Evolutionary conservation across 116 monocot genomes (phyloP).

Genomic region (Iris pallida): DNA sequence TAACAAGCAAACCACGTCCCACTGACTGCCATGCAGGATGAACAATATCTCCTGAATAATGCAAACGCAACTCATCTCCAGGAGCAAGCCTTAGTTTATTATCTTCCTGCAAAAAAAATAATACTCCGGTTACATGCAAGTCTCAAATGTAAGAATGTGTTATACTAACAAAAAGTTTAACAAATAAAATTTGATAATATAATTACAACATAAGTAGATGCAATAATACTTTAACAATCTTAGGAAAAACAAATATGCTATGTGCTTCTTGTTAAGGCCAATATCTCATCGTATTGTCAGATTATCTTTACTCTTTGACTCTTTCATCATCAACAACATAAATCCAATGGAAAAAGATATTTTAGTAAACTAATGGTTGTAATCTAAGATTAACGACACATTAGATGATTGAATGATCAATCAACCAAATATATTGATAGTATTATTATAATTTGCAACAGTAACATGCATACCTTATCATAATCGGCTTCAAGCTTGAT

Average conservation of each 20-base stretch:
- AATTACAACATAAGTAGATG: too few species aligned
- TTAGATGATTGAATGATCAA: not conserved
- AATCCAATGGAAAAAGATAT: too few species aligned
- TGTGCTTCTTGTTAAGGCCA: slow-evolving; percentile 87
- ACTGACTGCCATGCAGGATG: slow-evolving; percentile 98
- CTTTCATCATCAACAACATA: slow-evolving; percentile 77
- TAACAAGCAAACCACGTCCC: slow-evolving; percentile 56
- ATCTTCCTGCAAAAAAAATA: slow-evolving; percentile 50
- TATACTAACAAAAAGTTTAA: too few species aligned
- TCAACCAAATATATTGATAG: too few species aligned
- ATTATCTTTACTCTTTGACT: slow-evolving; percentile 91
- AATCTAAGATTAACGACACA: too few species aligned
- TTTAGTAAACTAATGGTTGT: too few species aligned
- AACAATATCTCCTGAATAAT: slow-evolving; percentile 76
- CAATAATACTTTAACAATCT: slow-evolving; percentile 31
- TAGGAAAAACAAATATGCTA: slow-evolving; percentile 93
- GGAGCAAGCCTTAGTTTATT: slow-evolving; percentile 94
- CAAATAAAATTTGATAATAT: too few species aligned
- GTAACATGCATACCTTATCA: slow-evolving; percentile 65
- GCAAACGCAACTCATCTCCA: slow-evolving; percentile 82
- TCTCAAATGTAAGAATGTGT: too few species aligned
- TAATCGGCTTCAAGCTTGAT: slow-evolving; percentile 99
- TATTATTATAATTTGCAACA: too few species aligned
- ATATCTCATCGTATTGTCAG: slow-evolving; percentile 85
- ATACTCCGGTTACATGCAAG: not conserved